These are phyloP conservation scores for Cymbopogon citratus DNA, from an alignment of 176 grass and related monocot genomes.

Conservation along the genomic window DNA sequence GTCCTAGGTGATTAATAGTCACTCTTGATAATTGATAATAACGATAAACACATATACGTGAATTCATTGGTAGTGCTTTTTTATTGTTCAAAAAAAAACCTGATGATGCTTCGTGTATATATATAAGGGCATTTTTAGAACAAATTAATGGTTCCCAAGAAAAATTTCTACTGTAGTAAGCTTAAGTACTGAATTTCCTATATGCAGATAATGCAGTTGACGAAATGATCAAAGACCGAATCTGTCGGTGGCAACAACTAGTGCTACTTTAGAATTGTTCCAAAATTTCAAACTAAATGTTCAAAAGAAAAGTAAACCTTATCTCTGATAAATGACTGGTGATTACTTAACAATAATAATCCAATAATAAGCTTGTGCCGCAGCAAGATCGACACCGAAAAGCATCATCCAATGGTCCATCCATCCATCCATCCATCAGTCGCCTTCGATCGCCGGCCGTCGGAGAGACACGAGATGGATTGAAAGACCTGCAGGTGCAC, in stretches of 20 bases:
- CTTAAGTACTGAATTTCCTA: no score
- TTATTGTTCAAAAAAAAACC: no score
- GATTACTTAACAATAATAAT: background rate
- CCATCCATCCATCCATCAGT: background rate
- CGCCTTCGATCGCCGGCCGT: background rate
- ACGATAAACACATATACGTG: no score
- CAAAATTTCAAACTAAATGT: background rate
- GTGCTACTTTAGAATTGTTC: background rate
- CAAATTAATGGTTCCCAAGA: no score
- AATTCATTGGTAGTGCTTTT: no score
- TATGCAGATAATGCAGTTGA: no score
- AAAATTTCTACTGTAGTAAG: no score
- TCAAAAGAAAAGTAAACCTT: background rate
- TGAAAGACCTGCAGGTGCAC: background rate
- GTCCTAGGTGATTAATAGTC: no score
- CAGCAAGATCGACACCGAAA: background rate
- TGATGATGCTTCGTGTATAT: no score
- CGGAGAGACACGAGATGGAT: slow-evolving; percentile 3
- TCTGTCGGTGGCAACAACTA: background rate
- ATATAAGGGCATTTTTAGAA: no score
- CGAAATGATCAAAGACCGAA: background rate
- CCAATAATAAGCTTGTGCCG: background rate
- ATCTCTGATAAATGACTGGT: background rate
- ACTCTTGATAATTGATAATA: no score
- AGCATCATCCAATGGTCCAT: background rate